A percentile compares a stretch with the other conserved stretches of the same genome.
phyloP scores from a whole-genome alignment of 305 asterid genomes.

The Petunia hybrid region DNA sequence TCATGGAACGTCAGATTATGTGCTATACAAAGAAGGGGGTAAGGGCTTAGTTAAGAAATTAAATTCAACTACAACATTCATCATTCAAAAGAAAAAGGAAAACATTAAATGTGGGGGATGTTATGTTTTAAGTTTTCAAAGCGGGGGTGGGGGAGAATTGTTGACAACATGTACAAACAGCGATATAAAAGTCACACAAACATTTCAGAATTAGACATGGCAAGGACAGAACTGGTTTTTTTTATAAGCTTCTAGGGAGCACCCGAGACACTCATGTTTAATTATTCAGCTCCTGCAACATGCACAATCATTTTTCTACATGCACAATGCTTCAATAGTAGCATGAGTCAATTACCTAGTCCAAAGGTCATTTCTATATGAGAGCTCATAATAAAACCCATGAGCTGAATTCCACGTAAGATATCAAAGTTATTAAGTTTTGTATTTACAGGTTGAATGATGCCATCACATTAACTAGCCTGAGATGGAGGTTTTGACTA shows the following conservation, averaged over 20 bases:
- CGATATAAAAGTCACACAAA: background rate
- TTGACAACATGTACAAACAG: background rate
- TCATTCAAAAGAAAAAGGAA: background rate
- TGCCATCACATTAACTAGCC: background rate
- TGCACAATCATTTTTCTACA: background rate
- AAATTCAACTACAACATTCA: background rate
- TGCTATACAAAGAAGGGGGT: background rate
- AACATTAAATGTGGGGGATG: background rate
- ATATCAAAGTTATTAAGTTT: background rate
- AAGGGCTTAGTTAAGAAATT: background rate
- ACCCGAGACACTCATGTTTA: background rate
- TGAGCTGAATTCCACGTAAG: background rate
- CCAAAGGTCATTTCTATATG: background rate
- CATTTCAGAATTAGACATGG: background rate
- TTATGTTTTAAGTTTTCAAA: background rate
- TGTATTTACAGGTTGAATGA: background rate
- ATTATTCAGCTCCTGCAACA: background rate
- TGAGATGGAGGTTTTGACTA: background rate
- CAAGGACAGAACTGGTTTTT: background rate
- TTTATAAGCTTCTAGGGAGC: background rate
- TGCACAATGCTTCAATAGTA: background rate
- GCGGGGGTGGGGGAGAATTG: background rate
- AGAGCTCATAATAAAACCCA: background rate
- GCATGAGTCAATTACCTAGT: background rate
- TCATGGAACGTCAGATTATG: background rate